Base-by-base conservation (phyloP, 177 flowering plant species). In the Tripterygium wilfordii region DNA sequence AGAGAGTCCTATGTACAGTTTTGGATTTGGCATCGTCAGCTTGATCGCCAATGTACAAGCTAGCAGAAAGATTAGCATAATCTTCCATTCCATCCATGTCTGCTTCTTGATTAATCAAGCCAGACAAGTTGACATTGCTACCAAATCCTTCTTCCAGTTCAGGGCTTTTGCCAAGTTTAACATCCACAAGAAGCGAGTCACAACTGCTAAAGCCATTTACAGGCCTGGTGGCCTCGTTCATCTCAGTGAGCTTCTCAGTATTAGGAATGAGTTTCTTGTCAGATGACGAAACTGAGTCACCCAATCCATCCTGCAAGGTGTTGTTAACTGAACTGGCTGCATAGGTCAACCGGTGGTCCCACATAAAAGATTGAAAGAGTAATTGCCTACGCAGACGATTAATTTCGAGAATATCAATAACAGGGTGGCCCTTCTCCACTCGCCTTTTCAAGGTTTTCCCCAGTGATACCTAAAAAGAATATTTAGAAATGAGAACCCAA, bases 351-450 rank as follows among this genome's bases (percentile, higher is more conserved):
- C 85, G 77, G 26, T 71, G 82, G 63, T 94, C 97, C 99, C 99
- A 94, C 65, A 79, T 51, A 51, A 79, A 87, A 53, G 95, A 79
- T 43, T 79, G 86, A 58, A 81, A 74, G 27, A 94, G 70, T 53
- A 94, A 69, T 58, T 87, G 88, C 60, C 97, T 78, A 48, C 85
- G 62, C 28, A 90, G 50, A 16, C 85, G 66, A 67, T 90, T 85
- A 26, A 94, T 65, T 60, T 94, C 95, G 36, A 94, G 78, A 71
- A 94, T 76, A 71, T 94, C 97, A 59, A 77, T 44, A 24, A 61
- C 45, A 26, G 86, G 86, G 62, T 78, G 83, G 9, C 86, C 82
- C 32, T 73, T 70, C 54, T 56, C 71, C 17, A 51, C 57, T 43
- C 81, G 95, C 60, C 56, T 65, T 27, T 61, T 58, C 48, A 76